Percentiles rank a stretch among this genome's conserved stretches.
These are phyloP conservation scores for Fusarium musae DNA, from an alignment of 2,329 filamentous ascomycete species.

Conservation along the genomic window DNA sequence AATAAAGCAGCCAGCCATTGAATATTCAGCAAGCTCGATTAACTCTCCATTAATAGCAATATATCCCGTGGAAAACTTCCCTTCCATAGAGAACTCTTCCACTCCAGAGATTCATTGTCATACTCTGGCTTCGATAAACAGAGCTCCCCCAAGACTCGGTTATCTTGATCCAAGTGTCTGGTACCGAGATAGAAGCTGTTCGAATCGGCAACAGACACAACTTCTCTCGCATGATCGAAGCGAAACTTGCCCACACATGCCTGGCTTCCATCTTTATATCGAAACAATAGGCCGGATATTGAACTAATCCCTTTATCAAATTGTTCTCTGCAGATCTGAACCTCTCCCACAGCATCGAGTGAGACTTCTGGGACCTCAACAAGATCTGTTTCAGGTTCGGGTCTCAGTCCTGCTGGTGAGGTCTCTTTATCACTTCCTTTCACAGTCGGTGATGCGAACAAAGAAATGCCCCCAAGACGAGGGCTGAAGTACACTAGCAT, in stretches of 20 bases:
- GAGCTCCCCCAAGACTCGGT: background rate
- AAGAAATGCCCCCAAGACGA: background rate
- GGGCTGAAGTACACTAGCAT: background rate
- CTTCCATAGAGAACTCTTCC: background rate
- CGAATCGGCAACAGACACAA: background rate
- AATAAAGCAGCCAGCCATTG: background rate
- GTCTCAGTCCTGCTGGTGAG: background rate
- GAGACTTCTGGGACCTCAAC: background rate
- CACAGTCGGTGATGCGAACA: constrained; percentile 8
- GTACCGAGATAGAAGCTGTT: background rate
- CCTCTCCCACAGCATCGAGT: background rate
- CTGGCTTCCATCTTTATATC: background rate
- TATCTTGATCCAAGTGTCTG: no score
- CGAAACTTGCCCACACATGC: constrained; percentile 11
- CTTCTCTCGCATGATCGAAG: background rate
- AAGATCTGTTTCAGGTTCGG: background rate
- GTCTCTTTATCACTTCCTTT: background rate
- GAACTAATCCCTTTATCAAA: background rate
- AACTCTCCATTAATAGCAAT: background rate
- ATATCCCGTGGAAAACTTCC: background rate
- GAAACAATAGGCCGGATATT: constrained; percentile 1
- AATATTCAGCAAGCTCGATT: background rate
- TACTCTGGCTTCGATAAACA: background rate
- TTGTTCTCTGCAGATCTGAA: background rate
- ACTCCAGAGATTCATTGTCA: background rate